A percentile compares a stretch with the other conserved stretches of the same genome.
Conservation (phyloP, 78 protist species). For the Dictyostelium brefeldianum region DNA sequence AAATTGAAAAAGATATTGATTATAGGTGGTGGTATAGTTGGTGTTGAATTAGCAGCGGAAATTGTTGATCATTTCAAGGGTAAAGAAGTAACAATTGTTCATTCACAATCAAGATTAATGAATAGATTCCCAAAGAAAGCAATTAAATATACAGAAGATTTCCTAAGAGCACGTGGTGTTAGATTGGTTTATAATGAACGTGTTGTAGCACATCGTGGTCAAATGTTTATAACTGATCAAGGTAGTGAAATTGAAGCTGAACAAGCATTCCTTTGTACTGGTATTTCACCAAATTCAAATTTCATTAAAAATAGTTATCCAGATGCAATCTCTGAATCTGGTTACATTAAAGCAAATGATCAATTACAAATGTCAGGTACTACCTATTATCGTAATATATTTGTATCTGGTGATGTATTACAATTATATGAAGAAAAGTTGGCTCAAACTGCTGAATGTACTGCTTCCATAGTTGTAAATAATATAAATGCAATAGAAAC, state of each 20-base stretch:
- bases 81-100: constrained; percentile 74
- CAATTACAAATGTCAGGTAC: constrained; percentile 75
- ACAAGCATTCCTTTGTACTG: constrained; percentile 81
- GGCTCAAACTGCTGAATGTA: constrained; percentile 69
- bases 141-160: constrained; percentile 48
- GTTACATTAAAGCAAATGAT: constrained; percentile 60
- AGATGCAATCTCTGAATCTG: constrained; percentile 62
- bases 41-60: constrained; percentile 85
- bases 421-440: constrained; percentile 71
- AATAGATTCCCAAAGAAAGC: constrained; percentile 80
- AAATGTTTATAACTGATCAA: constrained; percentile 68
- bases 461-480: constrained; percentile 54
- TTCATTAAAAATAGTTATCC: constrained; percentile 44
- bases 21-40: constrained; percentile 88
- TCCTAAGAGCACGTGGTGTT: constrained; percentile 43
- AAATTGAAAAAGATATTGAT: constrained; percentile 60
- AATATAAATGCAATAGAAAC: constrained; percentile 59
- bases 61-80: constrained; percentile 72
- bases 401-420: constrained; percentile 80
- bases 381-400: constrained; percentile 48
- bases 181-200: constrained; percentile 65
- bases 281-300: constrained; percentile 71
- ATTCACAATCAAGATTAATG: constrained; percentile 69
- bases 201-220: constrained; percentile 60
- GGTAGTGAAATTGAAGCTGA: constrained; percentile 77